Conservation (phyloP, 495 filamentous ascomycete genomes). For the Terfezia claveryi region DNA sequence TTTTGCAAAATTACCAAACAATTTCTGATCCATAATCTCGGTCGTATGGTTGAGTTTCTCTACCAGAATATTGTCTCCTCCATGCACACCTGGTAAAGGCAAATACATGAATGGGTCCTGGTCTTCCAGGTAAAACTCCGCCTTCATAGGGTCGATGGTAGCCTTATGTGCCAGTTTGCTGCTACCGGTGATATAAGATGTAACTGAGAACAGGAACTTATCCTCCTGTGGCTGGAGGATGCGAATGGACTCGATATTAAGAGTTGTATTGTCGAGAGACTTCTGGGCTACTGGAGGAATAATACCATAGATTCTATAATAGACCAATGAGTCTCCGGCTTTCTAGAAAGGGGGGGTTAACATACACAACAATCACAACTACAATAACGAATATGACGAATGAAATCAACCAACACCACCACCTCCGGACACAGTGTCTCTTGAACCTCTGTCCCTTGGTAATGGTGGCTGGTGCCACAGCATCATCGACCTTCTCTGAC, state of each 20-base stretch:
- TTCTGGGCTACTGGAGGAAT: conserved; percentile 15
- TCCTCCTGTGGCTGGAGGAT: conserved; percentile 9
- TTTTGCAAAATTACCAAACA: conserved; percentile 9
- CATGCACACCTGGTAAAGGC: conserved; percentile 5
- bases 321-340: neutral
- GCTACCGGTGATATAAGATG: conserved; percentile 12
- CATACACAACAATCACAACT: conserved; percentile 11
- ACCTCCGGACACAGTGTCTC: neutral
- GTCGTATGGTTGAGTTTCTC: conserved; percentile 3
- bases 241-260: conserved; percentile 10
- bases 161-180: conserved; percentile 9
- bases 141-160: conserved; percentile 8
- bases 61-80: conserved; percentile 10
- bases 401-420: conserved; percentile 12
- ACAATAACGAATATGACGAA: conserved; percentile 11
- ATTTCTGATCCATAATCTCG: conserved; percentile 2
- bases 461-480: neutral
- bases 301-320: conserved; percentile 12
- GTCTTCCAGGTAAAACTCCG: conserved; percentile 6
- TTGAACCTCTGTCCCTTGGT: neutral
- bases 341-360: neutral
- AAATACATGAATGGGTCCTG: conserved; percentile 8
- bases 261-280: conserved; percentile 9
- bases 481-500: no score
- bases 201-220: conserved; percentile 10